A percentile compares a stretch with the other conserved stretches of the same genome.
phyloP scores from a whole-genome alignment of 306 rosid genomes.

The Glycyrrhiza uralensis region DNA sequence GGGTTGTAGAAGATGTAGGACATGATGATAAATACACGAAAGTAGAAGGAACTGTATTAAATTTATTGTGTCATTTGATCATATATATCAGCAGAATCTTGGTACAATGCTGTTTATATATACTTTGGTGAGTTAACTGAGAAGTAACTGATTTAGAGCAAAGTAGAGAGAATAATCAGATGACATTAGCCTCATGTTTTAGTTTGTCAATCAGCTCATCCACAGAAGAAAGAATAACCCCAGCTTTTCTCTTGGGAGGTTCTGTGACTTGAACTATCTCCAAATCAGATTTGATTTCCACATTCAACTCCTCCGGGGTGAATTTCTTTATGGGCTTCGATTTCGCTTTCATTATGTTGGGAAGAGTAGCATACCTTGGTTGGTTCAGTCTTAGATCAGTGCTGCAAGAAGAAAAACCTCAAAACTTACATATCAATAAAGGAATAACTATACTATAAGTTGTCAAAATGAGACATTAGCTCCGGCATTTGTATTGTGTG shows the following conservation, averaged over 20 bases:
- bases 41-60: not conserved
- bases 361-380: constrained; percentile 92
- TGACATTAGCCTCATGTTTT: constrained; percentile 74
- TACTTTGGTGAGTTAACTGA: constrained; percentile 20
- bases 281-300: constrained; percentile 67
- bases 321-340: constrained; percentile 74
- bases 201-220: constrained; percentile 88
- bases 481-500: not conserved
- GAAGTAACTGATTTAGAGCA: not conserved
- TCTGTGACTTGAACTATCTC: constrained; percentile 77
- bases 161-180: constrained; percentile 35
- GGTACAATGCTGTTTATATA: not conserved
- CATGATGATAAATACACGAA: constrained; percentile 6
- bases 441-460: no score
- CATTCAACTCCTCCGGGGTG: constrained; percentile 70
- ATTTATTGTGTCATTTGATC: constrained; percentile 11
- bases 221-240: constrained; percentile 73
- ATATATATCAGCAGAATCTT: constrained; percentile 5
- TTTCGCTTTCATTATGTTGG: constrained; percentile 97
- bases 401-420: constrained; percentile 38
- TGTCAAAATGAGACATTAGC: not conserved
- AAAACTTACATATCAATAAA: not conserved
- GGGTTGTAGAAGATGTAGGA: not conserved
- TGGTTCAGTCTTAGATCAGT: constrained; percentile 93
- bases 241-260: constrained; percentile 94